Evolutionary conservation across 768 basidiomycete species (phyloP).

Genomic region (Tulasnella sp.): DNA sequence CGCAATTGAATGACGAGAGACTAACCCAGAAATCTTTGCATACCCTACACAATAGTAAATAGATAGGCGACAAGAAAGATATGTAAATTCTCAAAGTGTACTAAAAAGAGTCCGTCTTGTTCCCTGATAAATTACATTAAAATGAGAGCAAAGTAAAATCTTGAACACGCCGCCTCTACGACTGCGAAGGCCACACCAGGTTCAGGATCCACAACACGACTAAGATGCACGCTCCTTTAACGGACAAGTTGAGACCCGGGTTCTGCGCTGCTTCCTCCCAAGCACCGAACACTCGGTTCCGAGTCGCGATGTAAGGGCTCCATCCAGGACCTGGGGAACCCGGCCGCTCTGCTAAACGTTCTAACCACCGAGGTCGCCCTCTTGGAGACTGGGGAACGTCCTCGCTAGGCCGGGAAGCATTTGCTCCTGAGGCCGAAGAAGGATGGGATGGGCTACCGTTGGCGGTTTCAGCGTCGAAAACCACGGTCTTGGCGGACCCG

Average conservation of each 20-base stretch:
- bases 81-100: too few species aligned
- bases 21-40: too few species aligned
- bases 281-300: slow-evolving; percentile 20
- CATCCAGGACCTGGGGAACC: slow-evolving; percentile 17
- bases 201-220: slow-evolving; percentile 55
- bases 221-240: slow-evolving; percentile 32
- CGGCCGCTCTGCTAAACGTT: slow-evolving; percentile 34
- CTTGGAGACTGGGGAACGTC: neutral
- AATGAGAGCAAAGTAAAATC: neutral
- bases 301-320: slow-evolving; percentile 19
- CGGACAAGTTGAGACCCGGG: slow-evolving; percentile 32
- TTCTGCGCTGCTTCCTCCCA: slow-evolving; percentile 24
- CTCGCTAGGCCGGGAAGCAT: neutral
- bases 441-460: neutral
- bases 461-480: neutral
- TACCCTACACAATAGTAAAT: too few species aligned
- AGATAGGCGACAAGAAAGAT: too few species aligned
- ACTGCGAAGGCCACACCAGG: slow-evolving; percentile 39
- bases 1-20: neutral
- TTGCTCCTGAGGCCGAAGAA: neutral
- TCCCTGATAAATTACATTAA: neutral
- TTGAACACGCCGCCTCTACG: slow-evolving; percentile 7
- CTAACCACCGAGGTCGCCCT: slow-evolving; percentile 35
- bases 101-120: neutral
- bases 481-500: neutral